Evolutionary conservation across 2,329 filamentous ascomycete species (phyloP).

Genomic region (Neopestalotiopsis clavispora): DNA sequence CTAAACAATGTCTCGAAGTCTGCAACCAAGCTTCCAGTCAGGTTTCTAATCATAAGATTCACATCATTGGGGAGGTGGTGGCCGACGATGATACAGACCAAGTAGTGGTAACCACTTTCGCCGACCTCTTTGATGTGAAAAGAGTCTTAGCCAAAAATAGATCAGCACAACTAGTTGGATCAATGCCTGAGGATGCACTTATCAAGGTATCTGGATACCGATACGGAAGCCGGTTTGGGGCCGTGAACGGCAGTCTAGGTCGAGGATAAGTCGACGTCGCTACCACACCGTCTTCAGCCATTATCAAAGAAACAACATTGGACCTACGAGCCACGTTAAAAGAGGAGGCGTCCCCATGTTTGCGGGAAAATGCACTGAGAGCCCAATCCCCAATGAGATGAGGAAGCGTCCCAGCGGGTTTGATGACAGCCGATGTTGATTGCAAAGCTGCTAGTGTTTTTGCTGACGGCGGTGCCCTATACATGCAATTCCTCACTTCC

Average conservation of each 20-base stretch:
- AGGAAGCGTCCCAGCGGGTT: slow-evolving; percentile 28
- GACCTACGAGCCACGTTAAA: no score
- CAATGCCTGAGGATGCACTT: slow-evolving; percentile 36
- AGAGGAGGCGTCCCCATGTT: slow-evolving; percentile 17
- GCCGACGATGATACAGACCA: slow-evolving; percentile 44
- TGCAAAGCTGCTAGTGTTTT: no score
- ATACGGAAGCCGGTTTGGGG: slow-evolving; percentile 35
- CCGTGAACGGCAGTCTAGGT: slow-evolving; percentile 14
- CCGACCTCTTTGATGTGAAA: slow-evolving; percentile 45
- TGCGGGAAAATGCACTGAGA: slow-evolving; percentile 26
- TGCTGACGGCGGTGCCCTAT: no score
- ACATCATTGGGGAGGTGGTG: slow-evolving; percentile 41
- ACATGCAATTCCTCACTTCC: no score
- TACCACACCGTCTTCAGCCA: no score
- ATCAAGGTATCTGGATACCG: slow-evolving; percentile 30
- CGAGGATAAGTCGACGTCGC: background rate
- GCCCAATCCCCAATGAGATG: slow-evolving; percentile 33
- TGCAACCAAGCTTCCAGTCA: slow-evolving; percentile 22
- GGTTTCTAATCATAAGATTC: slow-evolving; percentile 37
- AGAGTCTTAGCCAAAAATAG: slow-evolving; percentile 39
- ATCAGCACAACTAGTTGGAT: slow-evolving; percentile 11
- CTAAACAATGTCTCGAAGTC: no score
- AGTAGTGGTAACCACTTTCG: slow-evolving; percentile 45
- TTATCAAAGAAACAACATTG: no score
- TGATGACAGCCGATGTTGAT: no score